phyloP scores from a whole-genome alignment of 2,329 filamentous ascomycete species.

The Neopestalotiopsis sp. region DNA sequence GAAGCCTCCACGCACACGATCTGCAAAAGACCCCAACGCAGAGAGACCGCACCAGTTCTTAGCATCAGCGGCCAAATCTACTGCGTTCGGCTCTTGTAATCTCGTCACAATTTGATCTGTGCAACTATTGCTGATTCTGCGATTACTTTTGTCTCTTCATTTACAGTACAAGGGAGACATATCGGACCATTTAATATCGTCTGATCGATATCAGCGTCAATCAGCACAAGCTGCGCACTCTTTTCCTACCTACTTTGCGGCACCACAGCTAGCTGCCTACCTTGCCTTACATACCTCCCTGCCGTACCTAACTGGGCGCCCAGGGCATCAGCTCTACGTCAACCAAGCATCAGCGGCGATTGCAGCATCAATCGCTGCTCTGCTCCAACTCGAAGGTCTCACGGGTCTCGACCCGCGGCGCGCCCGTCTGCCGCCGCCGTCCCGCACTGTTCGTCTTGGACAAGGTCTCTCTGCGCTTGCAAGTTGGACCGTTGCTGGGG shows the following conservation, averaged over 20 bases:
- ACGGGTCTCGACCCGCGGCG: constrained; percentile 17
- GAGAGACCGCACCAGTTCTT: constrained; percentile 19
- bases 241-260: not conserved
- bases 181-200: constrained; percentile 6
- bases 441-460: constrained; percentile 14
- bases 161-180: not conserved
- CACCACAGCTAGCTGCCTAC: not conserved
- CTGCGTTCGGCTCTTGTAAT: constrained; percentile 3
- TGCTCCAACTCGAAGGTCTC: constrained; percentile 9
- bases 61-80: constrained; percentile 25
- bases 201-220: constrained; percentile 2
- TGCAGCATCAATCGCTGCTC: not conserved
- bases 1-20: constrained; percentile 1
- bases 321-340: constrained; percentile 12
- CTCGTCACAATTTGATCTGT: constrained; percentile 14
- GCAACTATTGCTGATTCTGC: constrained; percentile 12
- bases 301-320: not conserved
- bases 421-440: constrained; percentile 17
- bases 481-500: constrained; percentile 28
- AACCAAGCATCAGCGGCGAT: constrained; percentile 3
- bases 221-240: not conserved
- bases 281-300: not conserved
- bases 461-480: constrained; percentile 30
- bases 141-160: constrained; percentile 1
- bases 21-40: not conserved